Base-by-base conservation (phyloP, 2,329 filamentous ascomycete genomes). In the Chrysosphaeria jannelii region DNA sequence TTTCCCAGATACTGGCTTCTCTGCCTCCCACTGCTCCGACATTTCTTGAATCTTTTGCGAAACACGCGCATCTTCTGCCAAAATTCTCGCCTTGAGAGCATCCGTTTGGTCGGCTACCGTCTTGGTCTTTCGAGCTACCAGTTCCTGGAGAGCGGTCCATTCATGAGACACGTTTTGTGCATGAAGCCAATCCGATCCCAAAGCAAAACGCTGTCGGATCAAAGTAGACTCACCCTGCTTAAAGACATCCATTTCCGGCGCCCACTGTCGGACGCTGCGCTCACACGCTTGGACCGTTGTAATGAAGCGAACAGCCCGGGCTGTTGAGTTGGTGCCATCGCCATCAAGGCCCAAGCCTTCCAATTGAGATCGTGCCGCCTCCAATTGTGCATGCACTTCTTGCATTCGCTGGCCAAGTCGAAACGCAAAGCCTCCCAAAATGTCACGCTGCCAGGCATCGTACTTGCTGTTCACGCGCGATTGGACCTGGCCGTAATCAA, bases 391-490 rank as follows among this genome's bases (percentile, higher is more conserved):
- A 35, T 85, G 78, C 4, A 91, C 69, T 37, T 97, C 85, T 23
- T 76, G 62, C 65, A 93, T 88, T 23, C 79, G 72, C 31, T 63
- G 71, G 22, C 79, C 76, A 21, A 97, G 67, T 26, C 85, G 75
- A 27, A 60, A 58, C 18, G 78, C 85, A 44, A 97, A 99, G 40
- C 90, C 90, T 34, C 72, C 61, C 18, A 93, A 53, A 26, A 97
- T 89, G 33, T 99, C 85, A 36, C 91, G 76, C 43, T 99, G 85
- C 85, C 88, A 97, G 42, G 93, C 81, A 39, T 99, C 88, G 40
- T 97, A 99, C 43, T 93, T 97, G 35, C 78, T 76, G 37, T 93
- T 97, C 42, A 99, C 85, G 45, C 90, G 91, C 27, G 81, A 76
- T 44, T 97, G 88, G 0, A 97, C 85, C 43, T 97, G 88, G 36